Evolutionary conservation across 768 basidiomycete species (phyloP).

Genomic region (Podaxis rugospora): DNA sequence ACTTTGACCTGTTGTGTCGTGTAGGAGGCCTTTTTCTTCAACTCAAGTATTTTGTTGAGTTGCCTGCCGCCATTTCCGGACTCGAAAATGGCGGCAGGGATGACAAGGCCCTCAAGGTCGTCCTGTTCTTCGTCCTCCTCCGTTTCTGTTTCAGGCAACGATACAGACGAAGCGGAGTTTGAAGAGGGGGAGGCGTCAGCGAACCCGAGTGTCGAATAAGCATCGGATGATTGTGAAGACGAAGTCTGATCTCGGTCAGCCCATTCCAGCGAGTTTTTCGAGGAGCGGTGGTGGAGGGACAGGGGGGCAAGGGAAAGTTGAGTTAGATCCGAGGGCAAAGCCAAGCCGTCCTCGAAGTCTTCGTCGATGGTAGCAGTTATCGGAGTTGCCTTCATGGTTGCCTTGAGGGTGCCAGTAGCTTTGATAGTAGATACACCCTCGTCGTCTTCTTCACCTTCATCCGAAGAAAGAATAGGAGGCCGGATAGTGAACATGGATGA

Average conservation of each 20-base stretch:
- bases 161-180: constrained; percentile 63
- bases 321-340: constrained; percentile 75
- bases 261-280: constrained; percentile 85
- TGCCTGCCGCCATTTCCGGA: constrained; percentile 55
- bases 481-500: constrained; percentile 53
- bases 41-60: constrained; percentile 46
- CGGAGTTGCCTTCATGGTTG: constrained; percentile 31
- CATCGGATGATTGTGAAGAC: constrained; percentile 85
- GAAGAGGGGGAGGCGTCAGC: constrained; percentile 69
- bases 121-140: constrained; percentile 70
- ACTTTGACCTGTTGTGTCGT: constrained; percentile 37
- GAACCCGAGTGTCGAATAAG: constrained; percentile 77
- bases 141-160: constrained; percentile 68
- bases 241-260: constrained; percentile 78
- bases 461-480: constrained; percentile 48
- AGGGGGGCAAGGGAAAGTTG: constrained; percentile 78
- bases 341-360: constrained; percentile 82
- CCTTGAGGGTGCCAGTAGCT: constrained; percentile 36
- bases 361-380: constrained; percentile 49
- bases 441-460: constrained; percentile 65
- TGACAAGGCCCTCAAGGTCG: constrained; percentile 76
- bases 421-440: constrained; percentile 86
- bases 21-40: constrained; percentile 50
- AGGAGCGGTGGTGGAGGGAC: constrained; percentile 70
- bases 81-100: constrained; percentile 74